Percentiles rank a stretch among this genome's conserved stretches.
Evolutionary conservation across 78 protist genomes (phyloP).

Genomic region (Planoprotostelium fungivorum): DNA sequence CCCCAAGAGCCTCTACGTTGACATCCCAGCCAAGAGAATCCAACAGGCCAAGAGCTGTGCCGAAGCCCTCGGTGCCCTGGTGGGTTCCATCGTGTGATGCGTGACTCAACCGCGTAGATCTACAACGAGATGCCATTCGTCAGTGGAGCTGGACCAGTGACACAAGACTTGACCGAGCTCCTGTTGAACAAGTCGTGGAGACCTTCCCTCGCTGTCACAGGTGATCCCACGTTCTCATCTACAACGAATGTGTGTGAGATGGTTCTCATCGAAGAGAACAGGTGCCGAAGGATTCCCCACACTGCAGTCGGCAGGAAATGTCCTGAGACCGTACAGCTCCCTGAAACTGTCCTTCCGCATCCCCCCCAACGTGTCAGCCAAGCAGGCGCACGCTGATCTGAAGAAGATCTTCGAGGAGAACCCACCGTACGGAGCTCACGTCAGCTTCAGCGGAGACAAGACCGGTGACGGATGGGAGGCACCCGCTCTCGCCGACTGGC

Average conservation of each 20-base stretch:
- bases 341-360: slow-evolving; percentile 71
- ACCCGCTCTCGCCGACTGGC: slow-evolving; percentile 50
- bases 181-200: slow-evolving; percentile 73
- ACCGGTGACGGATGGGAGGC: slow-evolving; percentile 72
- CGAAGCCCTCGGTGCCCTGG: slow-evolving; percentile 43
- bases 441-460: slow-evolving; percentile 47
- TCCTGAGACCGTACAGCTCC: slow-evolving; percentile 66
- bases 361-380: slow-evolving; percentile 69
- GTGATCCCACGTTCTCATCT: slow-evolving; percentile 73
- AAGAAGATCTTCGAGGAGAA: slow-evolving; percentile 50
- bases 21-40: slow-evolving; percentile 66
- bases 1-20: slow-evolving; percentile 32
- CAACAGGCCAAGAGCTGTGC: slow-evolving; percentile 61
- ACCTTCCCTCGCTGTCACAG: slow-evolving; percentile 73
- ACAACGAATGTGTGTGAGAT: slow-evolving; percentile 8
- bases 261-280: no score
- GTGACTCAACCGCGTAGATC: neutral
- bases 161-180: slow-evolving; percentile 28
- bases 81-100: neutral
- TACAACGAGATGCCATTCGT: slow-evolving; percentile 37
- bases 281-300: neutral
- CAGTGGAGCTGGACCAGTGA: slow-evolving; percentile 36
- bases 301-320: slow-evolving; percentile 66
- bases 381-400: slow-evolving; percentile 23
- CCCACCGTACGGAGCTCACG: slow-evolving; percentile 85